Evolutionary conservation across 129 eudicot genomes (phyloP).

Genomic region (Ambrosia trifida): DNA sequence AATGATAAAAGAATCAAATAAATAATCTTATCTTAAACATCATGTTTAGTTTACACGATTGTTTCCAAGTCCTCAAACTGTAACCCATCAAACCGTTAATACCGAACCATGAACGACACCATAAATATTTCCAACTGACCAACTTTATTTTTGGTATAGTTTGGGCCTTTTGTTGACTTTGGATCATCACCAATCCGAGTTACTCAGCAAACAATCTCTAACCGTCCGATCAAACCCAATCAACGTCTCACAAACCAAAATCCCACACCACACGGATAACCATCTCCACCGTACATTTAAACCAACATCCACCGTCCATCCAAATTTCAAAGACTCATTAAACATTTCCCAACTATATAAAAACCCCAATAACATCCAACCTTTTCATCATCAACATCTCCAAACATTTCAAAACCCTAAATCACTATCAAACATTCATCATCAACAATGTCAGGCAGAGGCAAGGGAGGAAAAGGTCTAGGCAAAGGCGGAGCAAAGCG

Average conservation of each 20-base stretch:
- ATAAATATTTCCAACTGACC: too few relatives aligned
- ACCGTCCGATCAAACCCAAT: neutral
- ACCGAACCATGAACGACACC: too few relatives aligned
- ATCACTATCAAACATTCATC: too few relatives aligned
- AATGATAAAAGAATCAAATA: too few relatives aligned
- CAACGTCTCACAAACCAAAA: neutral
- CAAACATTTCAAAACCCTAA: neutral
- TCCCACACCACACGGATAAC: neutral
- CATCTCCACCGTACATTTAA: neutral
- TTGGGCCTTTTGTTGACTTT: too few relatives aligned
- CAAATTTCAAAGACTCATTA: neutral
- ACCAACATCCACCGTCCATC: neutral
- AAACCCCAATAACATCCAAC: neutral
- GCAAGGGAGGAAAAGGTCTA: neutral
- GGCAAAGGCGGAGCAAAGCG: too few relatives aligned
- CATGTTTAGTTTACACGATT: too few relatives aligned
- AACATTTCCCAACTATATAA: neutral
- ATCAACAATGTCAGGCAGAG: neutral
- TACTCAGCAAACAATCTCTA: neutral
- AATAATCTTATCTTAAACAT: too few relatives aligned
- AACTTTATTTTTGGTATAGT: too few relatives aligned
- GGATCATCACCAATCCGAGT: neutral
- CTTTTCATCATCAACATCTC: too few relatives aligned
- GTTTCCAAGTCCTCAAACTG: too few relatives aligned
- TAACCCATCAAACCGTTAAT: too few relatives aligned